phyloP scores from a whole-genome alignment of 1,284 basidiomycete species.

The Ganoderma multipileum region DNA sequence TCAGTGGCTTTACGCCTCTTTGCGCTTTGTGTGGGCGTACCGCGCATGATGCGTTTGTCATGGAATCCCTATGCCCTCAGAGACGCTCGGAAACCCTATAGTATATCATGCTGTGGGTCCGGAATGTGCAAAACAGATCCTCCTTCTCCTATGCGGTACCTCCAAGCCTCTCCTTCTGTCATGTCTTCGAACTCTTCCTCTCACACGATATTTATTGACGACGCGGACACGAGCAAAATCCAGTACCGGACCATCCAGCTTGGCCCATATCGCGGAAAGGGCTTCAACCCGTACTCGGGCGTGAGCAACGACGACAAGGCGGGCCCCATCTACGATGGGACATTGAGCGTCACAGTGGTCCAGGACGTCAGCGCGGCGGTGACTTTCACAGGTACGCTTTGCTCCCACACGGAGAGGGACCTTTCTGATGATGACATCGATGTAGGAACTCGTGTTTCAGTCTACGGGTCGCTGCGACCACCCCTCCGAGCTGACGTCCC shows the following conservation, averaged over 20 bases:
- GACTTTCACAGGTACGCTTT: constrained; percentile 2
- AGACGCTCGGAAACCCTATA: neutral
- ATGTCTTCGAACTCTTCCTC: neutral
- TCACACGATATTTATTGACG: constrained; percentile 3
- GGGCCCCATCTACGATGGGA: neutral
- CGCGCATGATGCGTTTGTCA: neutral
- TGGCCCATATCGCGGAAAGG: constrained; percentile 5
- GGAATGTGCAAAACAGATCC: neutral
- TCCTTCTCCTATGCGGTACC: neutral
- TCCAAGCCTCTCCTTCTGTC: neutral
- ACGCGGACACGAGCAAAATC: neutral
- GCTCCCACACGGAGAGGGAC: neutral
- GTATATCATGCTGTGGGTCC: neutral
- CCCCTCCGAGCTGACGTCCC: constrained; percentile 5
- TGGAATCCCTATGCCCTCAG: neutral
- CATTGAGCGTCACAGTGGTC: neutral
- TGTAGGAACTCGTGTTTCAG: neutral
- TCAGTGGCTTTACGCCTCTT: neutral
- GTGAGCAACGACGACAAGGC: neutral
- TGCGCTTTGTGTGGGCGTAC: neutral
- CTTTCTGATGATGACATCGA: neutral
- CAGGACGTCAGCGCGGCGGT: constrained; percentile 7
- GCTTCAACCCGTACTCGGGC: neutral
- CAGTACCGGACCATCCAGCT: constrained; percentile 5
- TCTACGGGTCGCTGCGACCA: neutral